Evolutionary conservation across 139 green algal species (phyloP), one percentile per base, ranked within the genome.

Genomic region (Yamagishiella unicocca): DNA sequence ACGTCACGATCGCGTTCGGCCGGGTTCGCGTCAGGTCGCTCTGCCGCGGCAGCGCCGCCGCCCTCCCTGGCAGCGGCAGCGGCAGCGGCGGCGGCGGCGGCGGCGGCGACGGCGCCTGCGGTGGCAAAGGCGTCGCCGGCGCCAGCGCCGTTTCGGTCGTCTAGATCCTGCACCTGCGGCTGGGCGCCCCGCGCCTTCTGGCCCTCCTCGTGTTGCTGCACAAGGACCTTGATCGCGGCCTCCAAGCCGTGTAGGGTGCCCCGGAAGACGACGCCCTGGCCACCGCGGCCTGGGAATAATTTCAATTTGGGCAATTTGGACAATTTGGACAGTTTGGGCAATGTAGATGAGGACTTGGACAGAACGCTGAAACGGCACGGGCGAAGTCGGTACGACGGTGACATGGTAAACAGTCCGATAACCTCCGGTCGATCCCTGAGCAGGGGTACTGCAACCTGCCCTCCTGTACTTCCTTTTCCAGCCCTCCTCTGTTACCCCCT

Each of bases 201-300:
- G 14, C 19, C 37, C 4, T 12, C 67, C 37, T 62, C 29, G 25
- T 42, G 46, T 40, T 66, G 46, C 46, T 82, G 74, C 19, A 45
- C 46, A 10, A 82, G n/a, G 27, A 85, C 79, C 79, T 85, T 85
- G 61, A 85, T 17, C 4, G 79, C 79, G 5, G 61, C 62, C 61
- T 76, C 79, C 61, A 74, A 40, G 29, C 79, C 79, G 42, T 85
- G 61, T 40, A 74, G 17, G 27, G 42, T 74, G n/a, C 79, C 79
- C 33, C 79, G 79, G 62, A 76, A 85, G 61, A 85, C 79, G 1
- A 85, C 42, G 4, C 79, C 79, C 42, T 76, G 62, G 25, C 79
- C 79, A 24, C 79, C 79, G 22, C 61, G 79, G n/a, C 79, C 79
- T 82, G 31, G 73, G 1, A 54, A 38, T n/a, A n/a, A n/a, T n/a